Evolutionary conservation across 1,284 basidiomycete species (phyloP), one percentile per base, ranked within the genome.

Genomic region (Afroboletus lepidellus): DNA sequence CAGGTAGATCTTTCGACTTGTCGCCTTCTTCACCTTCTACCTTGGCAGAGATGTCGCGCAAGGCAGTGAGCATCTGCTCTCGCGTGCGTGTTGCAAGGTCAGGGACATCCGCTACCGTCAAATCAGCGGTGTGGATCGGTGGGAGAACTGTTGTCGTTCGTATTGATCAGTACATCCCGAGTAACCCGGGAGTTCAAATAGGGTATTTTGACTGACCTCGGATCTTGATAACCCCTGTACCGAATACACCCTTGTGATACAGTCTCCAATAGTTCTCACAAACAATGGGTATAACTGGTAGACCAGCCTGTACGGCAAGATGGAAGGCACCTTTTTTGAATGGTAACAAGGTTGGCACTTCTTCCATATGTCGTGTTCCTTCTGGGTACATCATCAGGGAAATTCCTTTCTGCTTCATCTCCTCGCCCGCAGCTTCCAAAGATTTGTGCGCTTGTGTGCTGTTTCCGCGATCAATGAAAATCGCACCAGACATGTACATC

Each of bases 321-420:
- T 99, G 94, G 79, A 99, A 99, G 1, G 94, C 95, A 36, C 97
- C 97, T 73, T 98, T 99, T 77, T 99, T 99, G 76, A 99, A 90
- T 0, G 93, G 89, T 3, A 94, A 77, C 65, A 98, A 72, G 30
- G 80, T 77, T 8, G 86, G 79, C 41, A 78, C 74, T 57, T 84
- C 75, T n/a, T 79, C 77, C 51, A 80, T 79, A 23, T 90, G 85
- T 23, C 97, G 83, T 3, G 94, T 98, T 32, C 94, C 94, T 72
- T 97, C 94, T 2, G 94, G 92, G 72, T 92, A 97, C 66, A 97
- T 84, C 87, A 90, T 94, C 45, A 97, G 73, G 8, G 91, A 93
- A 27, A 90, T 78, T 64, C 83, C 71, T 30, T 82, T 77, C 37
- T 71, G 65, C 73, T 91, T 94, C 87, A 99, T 94, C 48, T 83